Evolutionary conservation across 495 filamentous ascomycete species (phyloP).

Genomic region (Sordaria brevicollis): DNA sequence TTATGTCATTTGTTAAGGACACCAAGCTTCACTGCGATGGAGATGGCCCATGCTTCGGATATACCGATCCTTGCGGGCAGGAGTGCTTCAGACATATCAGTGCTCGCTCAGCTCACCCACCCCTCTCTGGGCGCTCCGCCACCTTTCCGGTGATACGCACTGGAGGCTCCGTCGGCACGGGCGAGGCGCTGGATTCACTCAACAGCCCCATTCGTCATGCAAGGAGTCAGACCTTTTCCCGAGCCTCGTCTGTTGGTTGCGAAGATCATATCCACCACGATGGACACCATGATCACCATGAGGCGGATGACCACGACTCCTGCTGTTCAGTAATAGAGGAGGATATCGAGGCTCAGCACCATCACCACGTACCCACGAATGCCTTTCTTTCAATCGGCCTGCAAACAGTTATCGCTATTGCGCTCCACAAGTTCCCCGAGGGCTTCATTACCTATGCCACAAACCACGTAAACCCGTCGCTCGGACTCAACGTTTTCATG

Average conservation of each 20-base stretch:
- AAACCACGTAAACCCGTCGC: conserved; percentile 81
- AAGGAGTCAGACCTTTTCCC: not conserved
- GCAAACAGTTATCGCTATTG: conserved; percentile 89
- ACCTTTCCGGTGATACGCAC: conserved; percentile 8
- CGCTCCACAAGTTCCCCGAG: conserved; percentile 92
- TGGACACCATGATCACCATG: conserved; percentile 6
- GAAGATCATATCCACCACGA: not conserved
- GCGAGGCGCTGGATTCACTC: not conserved
- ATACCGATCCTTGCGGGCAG: conserved; percentile 73
- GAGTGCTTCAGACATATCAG: conserved; percentile 59
- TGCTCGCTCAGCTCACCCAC: conserved; percentile 13
- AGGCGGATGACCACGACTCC: conserved; percentile 19
- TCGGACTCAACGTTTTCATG: conserved; percentile 87
- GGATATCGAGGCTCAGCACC: conserved; percentile 51
- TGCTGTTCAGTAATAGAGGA: conserved; percentile 17
- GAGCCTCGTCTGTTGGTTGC: not conserved
- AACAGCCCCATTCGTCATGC: not conserved
- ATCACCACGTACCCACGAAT: conserved; percentile 95
- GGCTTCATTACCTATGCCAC: conserved; percentile 98
- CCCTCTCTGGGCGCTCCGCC: conserved; percentile 13
- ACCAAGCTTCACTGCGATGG: conserved; percentile 62
- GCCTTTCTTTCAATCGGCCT: conserved; percentile 86
- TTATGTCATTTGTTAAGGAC: conserved; percentile 57
- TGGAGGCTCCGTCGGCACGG: not conserved
- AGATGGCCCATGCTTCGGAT: conserved; percentile 70